Conservation (phyloP, 1,139 yeast species). For the Yamadazyma dendronema region DNA sequence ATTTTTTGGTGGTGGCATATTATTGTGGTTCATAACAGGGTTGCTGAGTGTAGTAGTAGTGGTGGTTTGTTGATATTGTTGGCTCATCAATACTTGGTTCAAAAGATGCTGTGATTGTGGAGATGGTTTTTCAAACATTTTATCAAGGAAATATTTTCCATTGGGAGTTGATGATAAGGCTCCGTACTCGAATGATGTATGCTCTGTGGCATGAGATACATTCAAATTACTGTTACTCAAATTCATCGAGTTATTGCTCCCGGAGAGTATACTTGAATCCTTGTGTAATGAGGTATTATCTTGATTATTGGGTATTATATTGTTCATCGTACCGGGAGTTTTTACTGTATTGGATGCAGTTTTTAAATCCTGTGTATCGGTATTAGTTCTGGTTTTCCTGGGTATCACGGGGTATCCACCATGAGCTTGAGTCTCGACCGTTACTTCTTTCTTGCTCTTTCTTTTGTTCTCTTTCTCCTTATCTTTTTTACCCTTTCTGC, state of each 20-base stretch:
- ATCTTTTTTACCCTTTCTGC: conserved; percentile 20
- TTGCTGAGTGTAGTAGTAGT: neutral
- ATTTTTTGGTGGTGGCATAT: conserved; percentile 29
- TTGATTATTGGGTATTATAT: conserved; percentile 1
- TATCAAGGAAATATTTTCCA: conserved; percentile 40
- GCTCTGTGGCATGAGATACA: conserved; percentile 21
- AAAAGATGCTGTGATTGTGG: conserved; percentile 28
- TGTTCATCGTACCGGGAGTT: neutral
- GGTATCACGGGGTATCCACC: neutral
- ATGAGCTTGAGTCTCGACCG: conserved; percentile 11
- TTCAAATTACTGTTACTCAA: conserved; percentile 25
- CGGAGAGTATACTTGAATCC: conserved; percentile 25
- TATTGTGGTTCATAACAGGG: conserved; percentile 9
- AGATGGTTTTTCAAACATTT: conserved; percentile 40
- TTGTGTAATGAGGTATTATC: conserved; percentile 12
- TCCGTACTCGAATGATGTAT: conserved; percentile 22
- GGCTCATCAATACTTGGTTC: conserved; percentile 22
- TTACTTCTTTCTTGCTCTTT: conserved; percentile 11
- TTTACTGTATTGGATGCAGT: neutral
- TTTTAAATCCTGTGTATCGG: neutral
- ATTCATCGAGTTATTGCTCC: conserved; percentile 27
- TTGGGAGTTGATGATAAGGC: conserved; percentile 44
- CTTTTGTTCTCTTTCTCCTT: conserved; percentile 10
- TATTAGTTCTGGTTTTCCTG: neutral
- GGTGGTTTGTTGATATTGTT: conserved; percentile 13